Conservation (phyloP, 2,329 filamentous ascomycete genomes). For the Pseudopyrenochaeta lycopersici region DNA sequence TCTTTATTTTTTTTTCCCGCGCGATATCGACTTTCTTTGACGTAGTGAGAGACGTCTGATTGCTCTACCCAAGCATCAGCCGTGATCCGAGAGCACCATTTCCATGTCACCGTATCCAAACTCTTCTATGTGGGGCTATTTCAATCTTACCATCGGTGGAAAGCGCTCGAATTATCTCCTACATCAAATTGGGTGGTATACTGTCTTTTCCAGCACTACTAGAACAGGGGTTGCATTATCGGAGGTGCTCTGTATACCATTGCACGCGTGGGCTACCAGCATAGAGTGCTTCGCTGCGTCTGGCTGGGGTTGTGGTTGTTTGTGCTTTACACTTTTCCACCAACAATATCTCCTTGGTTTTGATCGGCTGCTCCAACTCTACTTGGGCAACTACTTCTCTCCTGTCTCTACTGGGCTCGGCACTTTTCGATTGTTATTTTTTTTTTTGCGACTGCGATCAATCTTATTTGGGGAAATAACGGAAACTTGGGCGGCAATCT, state of each 20-base stretch:
- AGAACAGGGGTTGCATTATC: slow-evolving; percentile 37
- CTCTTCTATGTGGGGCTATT: slow-evolving; percentile 7
- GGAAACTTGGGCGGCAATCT: slow-evolving; percentile 19
- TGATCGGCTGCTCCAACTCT: no score
- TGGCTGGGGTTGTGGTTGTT: slow-evolving; percentile 33
- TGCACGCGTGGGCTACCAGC: slow-evolving; percentile 30
- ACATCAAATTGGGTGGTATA: slow-evolving; percentile 34
- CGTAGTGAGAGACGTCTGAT: no score
- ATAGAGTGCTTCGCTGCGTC: slow-evolving; percentile 32
- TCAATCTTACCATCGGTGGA: slow-evolving; percentile 22
- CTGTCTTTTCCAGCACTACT: slow-evolving; percentile 34
- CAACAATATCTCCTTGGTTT: slow-evolving; percentile 12
- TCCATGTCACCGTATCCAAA: background rate
- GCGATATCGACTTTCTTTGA: background rate
- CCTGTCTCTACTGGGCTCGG: slow-evolving; percentile 21
- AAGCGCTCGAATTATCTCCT: slow-evolving; percentile 27
- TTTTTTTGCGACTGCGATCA: no score
- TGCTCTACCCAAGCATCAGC: no score
- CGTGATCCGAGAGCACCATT: background rate
- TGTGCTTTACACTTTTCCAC: slow-evolving; percentile 27
- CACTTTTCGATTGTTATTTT: background rate
- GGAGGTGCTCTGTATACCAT: slow-evolving; percentile 37
- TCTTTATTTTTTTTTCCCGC: background rate
- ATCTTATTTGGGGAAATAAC: slow-evolving; percentile 2
- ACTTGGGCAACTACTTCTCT: slow-evolving; percentile 6